phyloP scores from a whole-genome alignment of 1,139 yeast genomes.

The Arxiozyma slooffiae region DNA sequence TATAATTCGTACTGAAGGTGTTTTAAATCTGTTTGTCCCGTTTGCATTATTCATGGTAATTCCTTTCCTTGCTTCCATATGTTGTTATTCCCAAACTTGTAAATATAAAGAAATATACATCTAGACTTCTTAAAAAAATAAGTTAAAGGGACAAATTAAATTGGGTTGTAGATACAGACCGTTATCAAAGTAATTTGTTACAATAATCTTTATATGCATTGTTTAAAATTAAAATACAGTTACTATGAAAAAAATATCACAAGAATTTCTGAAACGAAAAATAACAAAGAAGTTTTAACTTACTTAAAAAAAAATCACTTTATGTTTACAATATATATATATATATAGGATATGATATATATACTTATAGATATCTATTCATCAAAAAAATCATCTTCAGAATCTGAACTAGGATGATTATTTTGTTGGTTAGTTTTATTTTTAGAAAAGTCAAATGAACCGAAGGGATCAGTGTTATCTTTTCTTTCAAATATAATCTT shows the following conservation, averaged over 20 bases:
- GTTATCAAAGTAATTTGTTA: too few species aligned
- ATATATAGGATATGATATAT: not conserved
- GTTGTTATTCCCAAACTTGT: not conserved
- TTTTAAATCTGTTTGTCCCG: not conserved
- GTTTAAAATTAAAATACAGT: too few species aligned
- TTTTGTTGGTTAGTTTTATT: conserved; percentile 15
- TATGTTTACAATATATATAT: not conserved
- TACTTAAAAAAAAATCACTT: not conserved
- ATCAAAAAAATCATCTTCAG: conserved; percentile 38
- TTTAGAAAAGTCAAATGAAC: conserved; percentile 5
- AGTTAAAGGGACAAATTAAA: not conserved
- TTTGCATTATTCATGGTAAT: not conserved
- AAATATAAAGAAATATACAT: too few species aligned
- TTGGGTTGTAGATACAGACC: not conserved
- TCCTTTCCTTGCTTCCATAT: not conserved
- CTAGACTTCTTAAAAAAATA: not conserved
- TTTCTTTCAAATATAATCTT: conserved; percentile 51
- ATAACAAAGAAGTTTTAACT: not conserved
- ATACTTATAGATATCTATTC: not conserved
- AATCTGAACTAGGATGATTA: conserved; percentile 22
- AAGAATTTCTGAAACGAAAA: not conserved
- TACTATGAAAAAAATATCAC: too few species aligned
- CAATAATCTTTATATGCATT: not conserved
- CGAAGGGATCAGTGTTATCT: conserved; percentile 27
- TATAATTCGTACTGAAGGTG: not conserved